Base-by-base conservation (phyloP, 768 basidiomycete species). In the Leccinum obscurum region DNA sequence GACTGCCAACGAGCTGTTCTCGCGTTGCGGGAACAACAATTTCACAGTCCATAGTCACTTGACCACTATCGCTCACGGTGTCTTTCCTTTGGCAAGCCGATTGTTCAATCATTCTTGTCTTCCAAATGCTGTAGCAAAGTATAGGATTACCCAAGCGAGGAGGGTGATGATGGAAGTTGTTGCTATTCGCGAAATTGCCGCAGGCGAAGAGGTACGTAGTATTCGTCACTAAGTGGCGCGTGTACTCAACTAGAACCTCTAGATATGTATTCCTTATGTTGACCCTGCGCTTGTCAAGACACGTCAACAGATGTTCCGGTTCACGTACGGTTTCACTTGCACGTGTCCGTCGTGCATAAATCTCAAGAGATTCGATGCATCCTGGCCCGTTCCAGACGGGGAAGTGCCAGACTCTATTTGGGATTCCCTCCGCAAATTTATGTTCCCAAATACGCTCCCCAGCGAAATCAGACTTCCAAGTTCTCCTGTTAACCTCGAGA, bases 81-180 rank as follows among this genome's bases (percentile, higher is more conserved):
- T 91, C 39, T 92, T 90, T 62, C 90, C 92, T 8, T 71, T 84
- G 10, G 87, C 92, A 2, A 93, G 92, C 67, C 80, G 90, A n/a
- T 69, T 84, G 13, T 91, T 93, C 76, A 93, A 93, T 68, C 92
- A 93, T 67, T 90, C 89, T 4, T 93, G 92, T 71, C 65, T 81
- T 17, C 90, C 92, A 1, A 92, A 90, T 64, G 88, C 88, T 15
- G 83, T 81, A 26, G 77, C 83, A 34, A 87, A 83, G 69, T 90
- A 88, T 66, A 68, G 73, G 50, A 73, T 90, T 15, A 66, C 62
- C 24, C 69, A 64, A 2, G 72, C 68, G 8, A 65, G 76, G 46
- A 65, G 72, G 4, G 80, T 84, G 3, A 62, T 62, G 13, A 88
- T 93, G 87, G 81, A 89, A 62, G 76, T 92, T 4, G 77, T 89